These are phyloP conservation scores for Gossypium trilobum DNA, from an alignment of 441 rosid species.

Conservation along the genomic window DNA sequence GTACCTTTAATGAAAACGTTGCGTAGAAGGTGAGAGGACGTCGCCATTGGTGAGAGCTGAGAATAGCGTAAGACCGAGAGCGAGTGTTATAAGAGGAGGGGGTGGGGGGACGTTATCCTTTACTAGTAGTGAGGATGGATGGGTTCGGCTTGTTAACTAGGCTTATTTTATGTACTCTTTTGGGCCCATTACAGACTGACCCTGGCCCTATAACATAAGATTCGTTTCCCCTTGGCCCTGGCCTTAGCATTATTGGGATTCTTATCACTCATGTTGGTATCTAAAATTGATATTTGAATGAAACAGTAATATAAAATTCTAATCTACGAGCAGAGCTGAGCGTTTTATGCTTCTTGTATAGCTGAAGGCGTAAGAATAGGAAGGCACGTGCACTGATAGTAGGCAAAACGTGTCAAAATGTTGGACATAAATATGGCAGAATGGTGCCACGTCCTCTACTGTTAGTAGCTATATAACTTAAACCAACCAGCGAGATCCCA, in stretches of 20 bases:
- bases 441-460: background rate
- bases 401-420: background rate
- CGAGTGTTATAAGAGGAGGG: background rate
- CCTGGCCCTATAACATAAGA: too few relatives aligned
- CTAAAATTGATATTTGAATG: too few relatives aligned
- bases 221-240: too few relatives aligned
- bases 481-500: background rate
- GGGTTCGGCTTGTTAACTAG: too few relatives aligned
- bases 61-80: background rate
- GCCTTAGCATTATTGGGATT: too few relatives aligned
- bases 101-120: slow-evolving; percentile 1
- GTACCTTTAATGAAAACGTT: slow-evolving; percentile 13
- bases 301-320: too few relatives aligned
- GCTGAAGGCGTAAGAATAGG: background rate
- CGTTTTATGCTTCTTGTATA: too few relatives aligned
- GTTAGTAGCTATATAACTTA: background rate
- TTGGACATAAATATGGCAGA: background rate
- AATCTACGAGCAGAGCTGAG: too few relatives aligned
- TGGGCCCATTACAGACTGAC: too few relatives aligned
- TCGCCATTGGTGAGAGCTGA: slow-evolving; percentile 14
- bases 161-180: too few relatives aligned
- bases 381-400: background rate
- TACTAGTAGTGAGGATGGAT: too few relatives aligned
- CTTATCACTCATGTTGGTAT: too few relatives aligned
- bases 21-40: slow-evolving; percentile 7